Evolutionary conservation across 2,329 filamentous ascomycete genomes (phyloP), one percentile per base, ranked within the genome.

Genomic region (Kalmusia sp.): DNA sequence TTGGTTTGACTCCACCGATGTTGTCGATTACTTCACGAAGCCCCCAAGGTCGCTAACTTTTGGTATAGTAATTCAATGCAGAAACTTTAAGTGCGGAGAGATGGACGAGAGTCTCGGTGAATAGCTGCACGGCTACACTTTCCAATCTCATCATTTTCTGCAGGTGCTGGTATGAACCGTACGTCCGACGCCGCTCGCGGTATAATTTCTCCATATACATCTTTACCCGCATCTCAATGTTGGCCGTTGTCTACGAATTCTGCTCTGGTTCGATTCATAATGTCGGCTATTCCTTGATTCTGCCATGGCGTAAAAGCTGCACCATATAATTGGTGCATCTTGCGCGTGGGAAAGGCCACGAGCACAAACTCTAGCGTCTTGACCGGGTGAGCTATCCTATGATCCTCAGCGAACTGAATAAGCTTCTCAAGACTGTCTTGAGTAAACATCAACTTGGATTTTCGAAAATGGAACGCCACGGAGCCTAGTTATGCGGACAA

Each of bases 31-130:
- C n/a, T n/a, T n/a, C 19, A 24, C 35, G 21, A 8, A n/a, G 9
- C 12, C 45, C 45, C 28, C 33, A 44, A 3, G 41, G 40, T 8
- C 24, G 41, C 6, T 25, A 37, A 3, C 12, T 14, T 11, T 12
- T 3, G 7, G 41, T 22, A 17, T 40, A 21, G 2, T 24, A 6
- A 25, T 43, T 24, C 6, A 25, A 3, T 4, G 38, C 43, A 4
- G 35, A 21, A 30, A 57, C 33, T 11, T 54, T 28, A 9, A 59
- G 30, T 6, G 33, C 48, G 1, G 53, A 35, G 3, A 59, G 53
- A 25, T 39, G 22, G 2, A 17, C 43, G 8, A 59, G 34, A 1
- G 54, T 54, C 27, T 54, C 45, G 11, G 47, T n/a, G 1, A 59
- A 30, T 12, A 59, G 14, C 5, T 37, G n/a, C 2, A 54, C 48